These are phyloP conservation scores for Solanum clarkiae DNA, from an alignment of 257 asterid genomes.

Conservation along the genomic window DNA sequence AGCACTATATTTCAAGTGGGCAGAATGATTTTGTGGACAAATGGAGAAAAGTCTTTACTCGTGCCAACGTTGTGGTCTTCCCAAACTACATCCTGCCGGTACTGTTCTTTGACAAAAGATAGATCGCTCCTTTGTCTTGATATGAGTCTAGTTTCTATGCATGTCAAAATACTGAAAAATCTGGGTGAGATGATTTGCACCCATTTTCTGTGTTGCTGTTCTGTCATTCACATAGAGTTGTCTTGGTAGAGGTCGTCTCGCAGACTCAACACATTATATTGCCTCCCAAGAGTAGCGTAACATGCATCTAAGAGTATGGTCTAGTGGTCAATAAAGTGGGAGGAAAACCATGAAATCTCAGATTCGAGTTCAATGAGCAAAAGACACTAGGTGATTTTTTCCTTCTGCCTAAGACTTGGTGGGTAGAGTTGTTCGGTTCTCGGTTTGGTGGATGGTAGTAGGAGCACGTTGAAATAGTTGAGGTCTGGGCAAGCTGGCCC, in stretches of 20 bases:
- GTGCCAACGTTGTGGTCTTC: slow-evolving; percentile 77
- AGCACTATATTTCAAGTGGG: slow-evolving; percentile 43
- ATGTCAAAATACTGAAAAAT: neutral
- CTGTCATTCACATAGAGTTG: neutral
- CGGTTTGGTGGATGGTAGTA: neutral
- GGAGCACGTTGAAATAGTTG: neutral
- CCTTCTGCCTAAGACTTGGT: neutral
- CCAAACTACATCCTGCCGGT: slow-evolving; percentile 87
- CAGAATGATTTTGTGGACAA: slow-evolving; percentile 38
- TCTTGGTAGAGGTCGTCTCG: neutral
- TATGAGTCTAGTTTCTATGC: neutral
- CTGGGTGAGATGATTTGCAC: neutral
- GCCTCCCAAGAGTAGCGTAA: neutral
- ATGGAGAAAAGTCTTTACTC: slow-evolving; percentile 73
- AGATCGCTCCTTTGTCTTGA: neutral
- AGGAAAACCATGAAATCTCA: neutral
- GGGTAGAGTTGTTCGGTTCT: neutral
- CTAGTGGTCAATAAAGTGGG: neutral
- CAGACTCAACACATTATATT: neutral
- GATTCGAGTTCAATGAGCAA: neutral
- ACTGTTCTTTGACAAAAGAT: slow-evolving; percentile 2
- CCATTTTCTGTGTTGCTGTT: neutral
- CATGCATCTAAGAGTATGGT: neutral
- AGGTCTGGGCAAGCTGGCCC: neutral
- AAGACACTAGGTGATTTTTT: neutral